These are phyloP conservation scores for Hypoxylon rickii DNA, from an alignment of 495 filamentous ascomycete genomes.

Conservation along the genomic window DNA sequence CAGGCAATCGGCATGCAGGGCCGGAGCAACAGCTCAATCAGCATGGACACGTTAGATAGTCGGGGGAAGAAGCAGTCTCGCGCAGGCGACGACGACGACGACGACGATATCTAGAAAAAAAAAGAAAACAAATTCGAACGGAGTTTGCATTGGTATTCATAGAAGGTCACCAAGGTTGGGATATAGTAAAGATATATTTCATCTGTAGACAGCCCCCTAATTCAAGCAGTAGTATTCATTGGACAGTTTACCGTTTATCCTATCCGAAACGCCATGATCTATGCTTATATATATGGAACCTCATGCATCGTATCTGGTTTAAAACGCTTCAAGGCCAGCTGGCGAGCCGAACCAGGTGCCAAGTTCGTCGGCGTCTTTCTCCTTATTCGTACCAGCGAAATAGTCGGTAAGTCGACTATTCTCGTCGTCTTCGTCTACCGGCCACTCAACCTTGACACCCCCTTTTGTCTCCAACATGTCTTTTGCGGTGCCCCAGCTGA, in stretches of 20 bases:
- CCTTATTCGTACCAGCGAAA: slow-evolving; percentile 51
- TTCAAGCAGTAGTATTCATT: slow-evolving; percentile 16
- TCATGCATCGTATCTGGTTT: slow-evolving; percentile 29
- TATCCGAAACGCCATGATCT: slow-evolving; percentile 25
- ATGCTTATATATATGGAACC: not conserved
- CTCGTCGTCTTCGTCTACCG: slow-evolving; percentile 67
- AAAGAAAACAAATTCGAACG: not conserved
- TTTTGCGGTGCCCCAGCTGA: slow-evolving; percentile 94
- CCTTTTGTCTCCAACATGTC: slow-evolving; percentile 78
- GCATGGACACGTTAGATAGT: slow-evolving; percentile 63
- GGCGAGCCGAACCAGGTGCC: slow-evolving; percentile 67
- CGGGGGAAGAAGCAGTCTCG: slow-evolving; percentile 58
- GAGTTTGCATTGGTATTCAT: slow-evolving; percentile 7
- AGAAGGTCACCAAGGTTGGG: slow-evolving; percentile 26
- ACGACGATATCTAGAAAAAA: slow-evolving; percentile 49
- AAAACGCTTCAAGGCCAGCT: slow-evolving; percentile 63
- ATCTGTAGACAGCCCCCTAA: slow-evolving; percentile 11
- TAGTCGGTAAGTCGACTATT: slow-evolving; percentile 74
- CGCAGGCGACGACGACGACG: slow-evolving; percentile 55
- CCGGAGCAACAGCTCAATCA: slow-evolving; percentile 52
- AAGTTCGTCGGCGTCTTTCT: slow-evolving; percentile 59
- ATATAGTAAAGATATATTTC: slow-evolving; percentile 37
- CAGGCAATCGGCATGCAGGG: slow-evolving; percentile 76
- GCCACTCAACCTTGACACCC: slow-evolving; percentile 80
- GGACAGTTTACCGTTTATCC: not conserved